Evolutionary conservation across 495 filamentous ascomycete species (phyloP), one percentile per base, ranked within the genome.

Genomic region (Lophiotrema nucula): DNA sequence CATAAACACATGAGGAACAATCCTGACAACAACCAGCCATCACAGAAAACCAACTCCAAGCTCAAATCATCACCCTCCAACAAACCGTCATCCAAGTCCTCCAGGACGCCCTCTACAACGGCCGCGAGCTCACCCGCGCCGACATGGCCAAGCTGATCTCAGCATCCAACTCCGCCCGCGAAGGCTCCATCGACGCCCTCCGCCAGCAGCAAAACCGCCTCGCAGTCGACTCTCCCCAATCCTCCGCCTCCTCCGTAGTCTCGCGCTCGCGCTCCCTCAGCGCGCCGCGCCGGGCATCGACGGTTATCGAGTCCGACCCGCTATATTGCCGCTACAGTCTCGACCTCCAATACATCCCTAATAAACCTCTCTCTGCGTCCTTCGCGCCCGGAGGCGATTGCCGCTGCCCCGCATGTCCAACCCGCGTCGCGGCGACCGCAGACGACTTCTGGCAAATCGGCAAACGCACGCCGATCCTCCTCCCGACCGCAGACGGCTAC

Each of bases 81-180:
- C 67, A 70, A 45, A 67, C 69, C 26, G 69, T 72, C 38, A 72
- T 72, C 47, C 38, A 62, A 23, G 64, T 72, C 26, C 63, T 72
- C 5, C 65, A 72, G 53, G 67, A 69, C 27, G 69, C 69, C 4
- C 57, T 69, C 33, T 53, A 62, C 43, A 66, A 58, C 49, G 64
- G 63, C 6, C 65, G 69, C 8, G 45, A 52, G 19, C 56, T 65
- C 38, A 48, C 62, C 12, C 59, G 61, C 21, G 42, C 56, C 49
- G 67, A 72, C 53, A 54, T 68, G 48, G 55, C 57, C 2, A 67
- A 64, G 22, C 54, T 72, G 8, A 31, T 68, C 16, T 39, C 46
- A 1, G 69, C 69, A 13, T 65, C 68, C 15, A 44, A 69, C 28
- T n/a, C 54, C 23, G 69, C 69, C 0, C 65, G 67, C 23, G 65